Evolutionary conservation across 257 asterid species (phyloP).

Genomic region (Nicotiana sylvestris): DNA sequence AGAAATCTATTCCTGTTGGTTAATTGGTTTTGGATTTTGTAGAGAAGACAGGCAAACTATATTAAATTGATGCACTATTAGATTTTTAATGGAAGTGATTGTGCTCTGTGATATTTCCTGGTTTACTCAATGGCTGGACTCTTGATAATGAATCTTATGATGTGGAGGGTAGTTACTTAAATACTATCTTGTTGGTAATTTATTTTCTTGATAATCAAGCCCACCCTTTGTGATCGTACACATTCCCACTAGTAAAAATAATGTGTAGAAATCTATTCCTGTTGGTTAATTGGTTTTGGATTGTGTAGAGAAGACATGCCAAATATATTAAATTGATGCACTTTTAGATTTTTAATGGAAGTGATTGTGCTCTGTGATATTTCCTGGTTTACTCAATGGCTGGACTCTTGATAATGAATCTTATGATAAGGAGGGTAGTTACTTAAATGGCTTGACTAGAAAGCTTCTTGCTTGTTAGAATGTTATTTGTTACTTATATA

Average conservation of each 20-base stretch:
- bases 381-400: background rate
- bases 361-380: background rate
- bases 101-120: background rate
- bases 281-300: background rate
- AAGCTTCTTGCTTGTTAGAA: background rate
- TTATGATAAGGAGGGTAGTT: background rate
- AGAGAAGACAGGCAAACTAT: background rate
- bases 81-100: background rate
- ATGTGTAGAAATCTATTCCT: background rate
- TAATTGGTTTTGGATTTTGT: background rate
- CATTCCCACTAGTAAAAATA: background rate
- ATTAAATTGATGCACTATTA: background rate
- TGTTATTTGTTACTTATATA: background rate
- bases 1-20: background rate
- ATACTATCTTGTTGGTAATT: background rate
- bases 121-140: background rate
- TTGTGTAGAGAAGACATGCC: background rate
- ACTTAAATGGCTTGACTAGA: background rate
- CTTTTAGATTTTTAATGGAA: background rate
- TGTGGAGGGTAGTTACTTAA: background rate
- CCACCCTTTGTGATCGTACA: background rate
- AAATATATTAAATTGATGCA: background rate
- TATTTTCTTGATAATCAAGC: background rate
- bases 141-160: background rate
- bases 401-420: background rate